Evolutionary conservation across 805 yeast species (phyloP).

Genomic region (Lipomyces anomalus): DNA sequence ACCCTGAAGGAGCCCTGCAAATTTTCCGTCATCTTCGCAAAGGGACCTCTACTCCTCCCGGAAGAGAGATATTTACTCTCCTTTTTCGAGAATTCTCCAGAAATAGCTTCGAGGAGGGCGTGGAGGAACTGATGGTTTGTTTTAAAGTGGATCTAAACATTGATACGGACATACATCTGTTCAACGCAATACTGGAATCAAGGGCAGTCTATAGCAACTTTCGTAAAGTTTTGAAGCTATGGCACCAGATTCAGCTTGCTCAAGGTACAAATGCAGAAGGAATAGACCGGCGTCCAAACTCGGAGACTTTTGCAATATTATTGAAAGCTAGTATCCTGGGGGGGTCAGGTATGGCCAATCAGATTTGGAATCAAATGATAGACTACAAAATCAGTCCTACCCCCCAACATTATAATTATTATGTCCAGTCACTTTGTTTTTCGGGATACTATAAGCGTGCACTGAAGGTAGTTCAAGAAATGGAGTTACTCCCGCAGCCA

Average conservation of each 20-base stretch:
- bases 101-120: conserved; percentile 56
- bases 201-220: conserved; percentile 54
- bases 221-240: conserved; percentile 52
- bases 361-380: conserved; percentile 57
- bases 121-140: conserved; percentile 55
- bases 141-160: conserved; percentile 57
- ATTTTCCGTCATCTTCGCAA: conserved; percentile 57
- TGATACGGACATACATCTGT: conserved; percentile 49
- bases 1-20: conserved; percentile 57
- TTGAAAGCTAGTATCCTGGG: conserved; percentile 54
- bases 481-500: conserved; percentile 43
- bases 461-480: conserved; percentile 42
- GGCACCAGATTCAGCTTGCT: conserved; percentile 51
- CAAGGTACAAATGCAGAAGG: conserved; percentile 43
- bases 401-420: conserved; percentile 50
- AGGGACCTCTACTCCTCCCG: conserved; percentile 19
- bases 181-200: conserved; percentile 61
- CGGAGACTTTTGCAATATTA: conserved; percentile 63
- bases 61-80: conserved; percentile 51
- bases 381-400: conserved; percentile 48
- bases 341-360: conserved; percentile 49
- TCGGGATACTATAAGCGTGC: conserved; percentile 58
- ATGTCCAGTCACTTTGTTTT: conserved; percentile 63
- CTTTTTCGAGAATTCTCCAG: conserved; percentile 59
- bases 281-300: conserved; percentile 37